Conservation (phyloP, 108 stramenopile genomes). For the Stephanodiscus minutulus region DNA sequence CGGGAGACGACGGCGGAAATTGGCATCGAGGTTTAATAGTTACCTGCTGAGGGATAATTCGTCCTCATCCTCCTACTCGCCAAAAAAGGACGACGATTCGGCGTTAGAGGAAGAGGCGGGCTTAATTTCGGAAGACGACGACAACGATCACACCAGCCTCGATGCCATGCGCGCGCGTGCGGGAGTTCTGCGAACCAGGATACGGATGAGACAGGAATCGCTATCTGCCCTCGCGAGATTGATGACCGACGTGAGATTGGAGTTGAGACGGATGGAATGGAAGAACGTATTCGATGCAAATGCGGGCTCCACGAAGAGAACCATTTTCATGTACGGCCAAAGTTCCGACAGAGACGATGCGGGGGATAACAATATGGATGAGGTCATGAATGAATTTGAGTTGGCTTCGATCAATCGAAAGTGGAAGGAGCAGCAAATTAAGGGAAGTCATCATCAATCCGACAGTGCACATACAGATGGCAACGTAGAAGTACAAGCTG, state of each 20-base stretch:
- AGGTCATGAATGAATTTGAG: constrained; percentile 23
- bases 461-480: neutral
- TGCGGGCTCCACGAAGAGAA: constrained; percentile 11
- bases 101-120: neutral
- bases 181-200: constrained; percentile 54
- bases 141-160: constrained; percentile 6
- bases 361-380: constrained; percentile 5
- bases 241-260: constrained; percentile 16
- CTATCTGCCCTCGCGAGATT: constrained; percentile 16
- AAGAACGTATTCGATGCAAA: constrained; percentile 22
- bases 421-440: constrained; percentile 30
- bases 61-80: neutral
- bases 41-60: constrained; percentile 2
- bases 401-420: constrained; percentile 26
- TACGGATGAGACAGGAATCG: constrained; percentile 28
- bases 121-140: neutral
- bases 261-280: constrained; percentile 26
- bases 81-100: neutral
- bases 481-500: constrained; percentile 14
- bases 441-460: neutral
- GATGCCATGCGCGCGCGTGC: constrained; percentile 57
- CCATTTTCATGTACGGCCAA: constrained; percentile 24
- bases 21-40: constrained; percentile 18
- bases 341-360: neutral
- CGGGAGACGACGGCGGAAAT: constrained; percentile 25